Conservation (phyloP, 805 yeast species). For the Zygoascus bituminiphila region DNA sequence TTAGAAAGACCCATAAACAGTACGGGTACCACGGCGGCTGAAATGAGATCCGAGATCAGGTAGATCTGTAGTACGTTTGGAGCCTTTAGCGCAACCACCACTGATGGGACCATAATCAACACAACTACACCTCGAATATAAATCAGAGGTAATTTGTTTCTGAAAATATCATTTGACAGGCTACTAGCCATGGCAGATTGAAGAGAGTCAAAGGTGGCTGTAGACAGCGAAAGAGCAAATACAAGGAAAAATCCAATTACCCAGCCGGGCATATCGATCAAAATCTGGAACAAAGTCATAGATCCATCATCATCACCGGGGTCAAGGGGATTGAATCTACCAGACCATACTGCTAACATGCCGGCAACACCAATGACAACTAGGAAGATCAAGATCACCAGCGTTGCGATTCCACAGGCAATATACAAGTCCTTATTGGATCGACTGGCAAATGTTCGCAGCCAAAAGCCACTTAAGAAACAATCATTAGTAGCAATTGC, state of each 20-base stretch:
- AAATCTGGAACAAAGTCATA: constrained; percentile 63
- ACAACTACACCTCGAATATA: constrained; percentile 67
- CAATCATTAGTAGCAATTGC: constrained; percentile 88
- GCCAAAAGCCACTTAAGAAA: constrained; percentile 89
- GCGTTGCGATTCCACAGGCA: constrained; percentile 68
- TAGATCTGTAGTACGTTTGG: constrained; percentile 78
- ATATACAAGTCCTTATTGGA: constrained; percentile 65
- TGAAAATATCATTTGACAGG: constrained; percentile 79
- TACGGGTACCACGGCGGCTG: constrained; percentile 80
- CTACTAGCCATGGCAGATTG: constrained; percentile 86
- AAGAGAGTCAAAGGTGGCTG: constrained; percentile 82
- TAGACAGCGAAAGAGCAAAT: constrained; percentile 63
- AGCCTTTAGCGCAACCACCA: constrained; percentile 78
- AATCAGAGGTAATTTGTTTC: constrained; percentile 62
- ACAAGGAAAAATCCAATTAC: constrained; percentile 74
- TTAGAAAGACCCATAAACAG: constrained; percentile 70
- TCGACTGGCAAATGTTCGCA: constrained; percentile 84
- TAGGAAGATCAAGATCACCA: constrained; percentile 54
- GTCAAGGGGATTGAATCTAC: constrained; percentile 42
- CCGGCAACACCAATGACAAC: constrained; percentile 78
- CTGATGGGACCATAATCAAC: constrained; percentile 74
- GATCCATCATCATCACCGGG: constrained; percentile 43
- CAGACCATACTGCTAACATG: constrained; percentile 85
- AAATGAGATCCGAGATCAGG: constrained; percentile 82
- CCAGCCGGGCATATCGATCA: constrained; percentile 76